A percentile compares a stretch with the other conserved stretches of the same genome.
Conservation (phyloP, 2,329 filamentous ascomycete genomes). For the Epichloe uncinata region DNA sequence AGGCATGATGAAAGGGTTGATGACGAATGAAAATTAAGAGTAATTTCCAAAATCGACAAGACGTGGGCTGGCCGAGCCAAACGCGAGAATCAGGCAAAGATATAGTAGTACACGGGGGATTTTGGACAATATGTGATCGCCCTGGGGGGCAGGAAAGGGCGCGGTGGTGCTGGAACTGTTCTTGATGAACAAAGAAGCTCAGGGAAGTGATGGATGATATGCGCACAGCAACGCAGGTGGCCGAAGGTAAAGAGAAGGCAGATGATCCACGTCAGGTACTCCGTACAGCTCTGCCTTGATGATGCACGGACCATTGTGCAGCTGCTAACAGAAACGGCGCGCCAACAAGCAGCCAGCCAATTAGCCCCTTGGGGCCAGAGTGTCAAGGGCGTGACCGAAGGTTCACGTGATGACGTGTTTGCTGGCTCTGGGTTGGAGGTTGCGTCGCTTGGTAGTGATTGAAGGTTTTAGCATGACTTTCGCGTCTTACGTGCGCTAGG, state of each 20-base stretch:
- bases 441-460: no score
- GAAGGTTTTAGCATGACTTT: no score
- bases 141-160: not conserved
- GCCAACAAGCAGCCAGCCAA: not conserved
- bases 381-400: not conserved
- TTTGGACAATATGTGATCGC: not conserved
- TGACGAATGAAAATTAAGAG: conserved; percentile 2
- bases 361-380: not conserved
- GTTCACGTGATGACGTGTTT: conserved; percentile 2
- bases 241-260: conserved; percentile 9
- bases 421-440: not conserved
- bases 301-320: conserved; percentile 3
- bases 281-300: conserved; percentile 26
- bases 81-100: no score
- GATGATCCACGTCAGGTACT: conserved; percentile 34
- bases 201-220: not conserved
- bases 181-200: not conserved
- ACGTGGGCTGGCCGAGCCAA: not conserved
- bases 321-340: not conserved
- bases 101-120: not conserved
- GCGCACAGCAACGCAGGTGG: not conserved
- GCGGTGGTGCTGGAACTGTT: not conserved
- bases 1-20: conserved; percentile 49
- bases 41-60: not conserved
- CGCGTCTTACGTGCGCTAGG: no score